Evolutionary conservation across 2,329 filamentous ascomycete genomes (phyloP).

Genomic region (Fusarium sp.): DNA sequence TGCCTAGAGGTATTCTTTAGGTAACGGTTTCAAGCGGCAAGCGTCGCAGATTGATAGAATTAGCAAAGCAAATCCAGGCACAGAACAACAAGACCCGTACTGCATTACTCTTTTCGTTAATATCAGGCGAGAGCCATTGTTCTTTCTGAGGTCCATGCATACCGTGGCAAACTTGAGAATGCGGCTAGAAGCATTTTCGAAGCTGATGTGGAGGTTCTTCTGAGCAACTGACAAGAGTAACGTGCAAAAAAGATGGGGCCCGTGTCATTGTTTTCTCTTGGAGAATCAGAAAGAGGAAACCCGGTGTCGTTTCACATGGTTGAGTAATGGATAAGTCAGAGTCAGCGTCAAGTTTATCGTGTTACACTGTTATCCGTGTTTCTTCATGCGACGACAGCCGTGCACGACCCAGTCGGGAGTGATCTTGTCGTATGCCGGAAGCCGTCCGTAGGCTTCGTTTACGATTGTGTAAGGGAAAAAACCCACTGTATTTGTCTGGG

Average conservation of each 20-base stretch:
- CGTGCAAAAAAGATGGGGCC: slow-evolving; percentile 6
- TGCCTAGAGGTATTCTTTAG: slow-evolving; percentile 12
- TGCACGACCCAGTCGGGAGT: slow-evolving; percentile 26
- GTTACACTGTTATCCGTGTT: slow-evolving; percentile 5
- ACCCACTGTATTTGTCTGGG: slow-evolving; percentile 17
- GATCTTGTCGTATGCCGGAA: slow-evolving; percentile 12
- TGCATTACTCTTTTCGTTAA: slow-evolving; percentile 24
- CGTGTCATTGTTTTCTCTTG: slow-evolving; percentile 21
- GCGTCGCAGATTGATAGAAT: slow-evolving; percentile 30
- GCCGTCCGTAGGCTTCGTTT: background rate
- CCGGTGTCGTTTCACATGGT: slow-evolving; percentile 30
- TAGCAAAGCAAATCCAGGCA: slow-evolving; percentile 28
- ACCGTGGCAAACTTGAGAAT: slow-evolving; percentile 33
- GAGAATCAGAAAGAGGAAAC: slow-evolving; percentile 18
- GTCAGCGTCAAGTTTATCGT: slow-evolving; percentile 17
- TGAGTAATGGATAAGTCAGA: slow-evolving; percentile 19
- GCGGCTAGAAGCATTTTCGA: slow-evolving; percentile 37
- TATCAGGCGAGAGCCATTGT: slow-evolving; percentile 26
- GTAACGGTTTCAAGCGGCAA: slow-evolving; percentile 28
- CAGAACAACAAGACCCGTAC: slow-evolving; percentile 23
- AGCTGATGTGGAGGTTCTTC: slow-evolving; percentile 22
- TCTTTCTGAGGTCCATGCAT: slow-evolving; percentile 28
- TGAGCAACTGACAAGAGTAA: background rate
- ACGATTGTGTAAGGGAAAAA: slow-evolving; percentile 3
- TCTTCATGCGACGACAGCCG: slow-evolving; percentile 27